phyloP scores from a whole-genome alignment of 192 early-diverging fungal genomes.

The Phycomyces nitens region DNA sequence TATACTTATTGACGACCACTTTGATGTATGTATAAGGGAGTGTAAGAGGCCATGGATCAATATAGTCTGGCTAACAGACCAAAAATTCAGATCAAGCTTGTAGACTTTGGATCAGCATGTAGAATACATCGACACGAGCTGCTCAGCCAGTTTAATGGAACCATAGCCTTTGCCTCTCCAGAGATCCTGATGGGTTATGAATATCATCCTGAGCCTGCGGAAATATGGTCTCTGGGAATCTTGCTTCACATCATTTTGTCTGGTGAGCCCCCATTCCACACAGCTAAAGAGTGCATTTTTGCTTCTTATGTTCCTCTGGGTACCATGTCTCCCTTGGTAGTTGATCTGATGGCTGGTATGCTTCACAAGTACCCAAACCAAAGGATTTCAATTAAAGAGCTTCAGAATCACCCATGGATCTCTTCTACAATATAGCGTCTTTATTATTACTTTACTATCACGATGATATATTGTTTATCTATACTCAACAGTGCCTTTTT shows the following conservation, averaged over 20 bases:
- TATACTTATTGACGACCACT: slow-evolving; percentile 15
- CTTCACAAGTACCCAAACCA: too few relatives aligned
- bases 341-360: too few relatives aligned
- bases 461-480: too few relatives aligned
- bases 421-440: too few relatives aligned
- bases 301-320: slow-evolving; percentile 29
- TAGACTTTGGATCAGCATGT: slow-evolving; percentile 18
- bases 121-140: neutral
- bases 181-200: slow-evolving; percentile 55
- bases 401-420: too few relatives aligned
- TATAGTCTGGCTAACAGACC: neutral
- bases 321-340: slow-evolving; percentile 24
- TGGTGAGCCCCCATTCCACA: slow-evolving; percentile 48
- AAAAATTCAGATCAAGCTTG: slow-evolving; percentile 6
- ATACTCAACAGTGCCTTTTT: too few relatives aligned
- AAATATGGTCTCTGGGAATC: slow-evolving; percentile 65
- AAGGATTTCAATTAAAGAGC: too few relatives aligned
- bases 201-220: slow-evolving; percentile 54
- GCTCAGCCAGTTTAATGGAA: slow-evolving; percentile 13
- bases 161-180: slow-evolving; percentile 42
- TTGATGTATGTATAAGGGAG: slow-evolving; percentile 16
- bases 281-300: neutral
- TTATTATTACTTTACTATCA: too few relatives aligned
- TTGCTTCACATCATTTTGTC: slow-evolving; percentile 50
- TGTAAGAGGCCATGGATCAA: too few relatives aligned